A percentile compares a stretch with the other conserved stretches of the same genome.
Conservation (phyloP, 306 rosid genomes). For the Citrullus amarus region DNA sequence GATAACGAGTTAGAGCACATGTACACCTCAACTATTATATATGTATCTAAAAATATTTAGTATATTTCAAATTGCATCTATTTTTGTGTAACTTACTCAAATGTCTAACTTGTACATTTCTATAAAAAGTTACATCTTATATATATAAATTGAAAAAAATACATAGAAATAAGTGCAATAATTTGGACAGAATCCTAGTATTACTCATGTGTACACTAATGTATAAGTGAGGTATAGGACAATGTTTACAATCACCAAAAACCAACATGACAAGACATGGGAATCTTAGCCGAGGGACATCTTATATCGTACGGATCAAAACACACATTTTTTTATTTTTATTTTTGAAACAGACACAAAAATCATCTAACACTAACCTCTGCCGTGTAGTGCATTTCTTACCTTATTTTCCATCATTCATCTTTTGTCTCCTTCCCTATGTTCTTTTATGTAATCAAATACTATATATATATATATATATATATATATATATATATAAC, state of each 20-base stretch:
- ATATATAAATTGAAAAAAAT: too few species aligned
- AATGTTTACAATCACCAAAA: neutral
- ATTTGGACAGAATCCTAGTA: too few species aligned
- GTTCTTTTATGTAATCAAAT: neutral
- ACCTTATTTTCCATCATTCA: neutral
- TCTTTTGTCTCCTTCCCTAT: neutral
- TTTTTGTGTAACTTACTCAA: too few species aligned
- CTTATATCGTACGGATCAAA: conserved; percentile 4
- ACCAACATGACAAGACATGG: conserved; percentile 1
- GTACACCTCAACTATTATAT: neutral
- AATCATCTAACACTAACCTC: conserved; percentile 1
- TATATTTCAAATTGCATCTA: too few species aligned
- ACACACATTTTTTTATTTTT: neutral
- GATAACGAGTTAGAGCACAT: neutral
- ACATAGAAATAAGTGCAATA: too few species aligned
- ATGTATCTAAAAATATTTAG: too few species aligned
- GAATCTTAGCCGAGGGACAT: conserved; percentile 3
- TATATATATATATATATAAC: too few species aligned
- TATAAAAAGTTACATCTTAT: too few species aligned
- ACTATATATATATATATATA: too few species aligned
- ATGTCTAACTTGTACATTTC: too few species aligned
- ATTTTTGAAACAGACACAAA: neutral
- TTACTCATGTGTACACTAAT: neutral
- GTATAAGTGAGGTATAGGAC: neutral
- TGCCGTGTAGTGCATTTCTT: neutral